These are phyloP conservation scores for Aphanomyces cochlioides DNA, from an alignment of 352 stramenopile genomes.

Conservation along the genomic window DNA sequence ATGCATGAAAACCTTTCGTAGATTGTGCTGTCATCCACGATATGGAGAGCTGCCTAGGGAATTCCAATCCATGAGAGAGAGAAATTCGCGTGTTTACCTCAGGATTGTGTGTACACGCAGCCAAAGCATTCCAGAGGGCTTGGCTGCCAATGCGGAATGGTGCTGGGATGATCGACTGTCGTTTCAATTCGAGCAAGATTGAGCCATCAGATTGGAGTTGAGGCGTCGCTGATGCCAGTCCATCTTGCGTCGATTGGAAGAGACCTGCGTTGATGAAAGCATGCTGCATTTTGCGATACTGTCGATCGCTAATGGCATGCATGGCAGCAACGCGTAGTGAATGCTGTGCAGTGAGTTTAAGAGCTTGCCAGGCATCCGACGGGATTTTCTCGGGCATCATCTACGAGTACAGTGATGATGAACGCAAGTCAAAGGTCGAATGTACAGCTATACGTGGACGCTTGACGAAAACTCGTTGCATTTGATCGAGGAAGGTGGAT, in stretches of 20 bases:
- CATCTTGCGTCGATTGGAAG: neutral
- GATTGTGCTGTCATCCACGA: neutral
- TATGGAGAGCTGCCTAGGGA: neutral
- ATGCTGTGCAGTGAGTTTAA: constrained; percentile 18
- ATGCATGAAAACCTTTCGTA: neutral
- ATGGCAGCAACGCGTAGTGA: constrained; percentile 22
- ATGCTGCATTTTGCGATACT: constrained; percentile 5
- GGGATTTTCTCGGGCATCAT: neutral
- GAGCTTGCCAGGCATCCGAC: constrained; percentile 10
- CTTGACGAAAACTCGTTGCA: constrained; percentile 21
- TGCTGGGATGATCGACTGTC: neutral
- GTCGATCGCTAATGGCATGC: constrained; percentile 18
- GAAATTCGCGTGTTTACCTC: no score
- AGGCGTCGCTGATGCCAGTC: neutral
- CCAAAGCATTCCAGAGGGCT: neutral
- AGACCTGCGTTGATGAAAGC: neutral
- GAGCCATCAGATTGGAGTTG: neutral
- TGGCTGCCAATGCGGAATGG: neutral
- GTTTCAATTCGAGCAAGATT: neutral
- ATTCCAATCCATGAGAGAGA: no score
- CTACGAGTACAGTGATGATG: no score
- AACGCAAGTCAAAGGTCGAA: neutral
- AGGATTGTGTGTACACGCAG: no score
- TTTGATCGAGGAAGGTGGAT: constrained; percentile 12
- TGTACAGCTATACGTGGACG: neutral